These are phyloP conservation scores for Bassia scoparia DNA, from an alignment of 148 eudicot genomes.

Conservation along the genomic window DNA sequence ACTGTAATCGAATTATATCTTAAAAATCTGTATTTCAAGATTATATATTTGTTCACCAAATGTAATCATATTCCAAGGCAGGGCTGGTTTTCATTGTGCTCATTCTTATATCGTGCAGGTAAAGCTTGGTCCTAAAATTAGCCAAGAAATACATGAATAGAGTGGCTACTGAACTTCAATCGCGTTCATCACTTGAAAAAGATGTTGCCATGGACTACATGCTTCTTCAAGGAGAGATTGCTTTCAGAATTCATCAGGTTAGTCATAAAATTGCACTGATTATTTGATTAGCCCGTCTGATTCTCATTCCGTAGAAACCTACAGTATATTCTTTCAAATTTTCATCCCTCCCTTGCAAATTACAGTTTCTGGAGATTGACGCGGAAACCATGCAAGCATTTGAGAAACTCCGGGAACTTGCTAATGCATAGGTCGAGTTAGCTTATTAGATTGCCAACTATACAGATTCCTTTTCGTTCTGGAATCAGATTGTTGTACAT, in stretches of 20 bases:
- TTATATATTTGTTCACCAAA: too few relatives aligned
- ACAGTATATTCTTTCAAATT: too few relatives aligned
- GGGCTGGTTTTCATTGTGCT: background rate
- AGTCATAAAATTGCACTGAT: slow-evolving; percentile 17
- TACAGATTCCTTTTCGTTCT: background rate
- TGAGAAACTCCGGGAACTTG: slow-evolving; percentile 73
- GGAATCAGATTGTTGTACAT: background rate
- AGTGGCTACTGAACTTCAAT: slow-evolving; percentile 71
- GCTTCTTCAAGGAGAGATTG: slow-evolving; percentile 84
- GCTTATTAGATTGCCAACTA: background rate
- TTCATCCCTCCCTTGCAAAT: background rate
- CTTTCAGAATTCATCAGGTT: slow-evolving; percentile 87
- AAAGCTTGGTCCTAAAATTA: slow-evolving; percentile 67
- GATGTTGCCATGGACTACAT: slow-evolving; percentile 76
- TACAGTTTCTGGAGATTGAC: slow-evolving; percentile 95
- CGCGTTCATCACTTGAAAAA: slow-evolving; percentile 56
- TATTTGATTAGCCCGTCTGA: background rate
- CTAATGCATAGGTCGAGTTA: slow-evolving; percentile 31
- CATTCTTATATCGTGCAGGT: slow-evolving; percentile 39
- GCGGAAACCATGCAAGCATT: slow-evolving; percentile 86
- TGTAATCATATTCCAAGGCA: background rate
- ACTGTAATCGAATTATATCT: too few relatives aligned
- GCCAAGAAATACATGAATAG: slow-evolving; percentile 83
- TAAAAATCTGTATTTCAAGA: too few relatives aligned
- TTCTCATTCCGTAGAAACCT: too few relatives aligned